These are phyloP conservation scores for Dendrostoma leiphaemia DNA, from an alignment of 2,329 filamentous ascomycete genomes.

Conservation along the genomic window DNA sequence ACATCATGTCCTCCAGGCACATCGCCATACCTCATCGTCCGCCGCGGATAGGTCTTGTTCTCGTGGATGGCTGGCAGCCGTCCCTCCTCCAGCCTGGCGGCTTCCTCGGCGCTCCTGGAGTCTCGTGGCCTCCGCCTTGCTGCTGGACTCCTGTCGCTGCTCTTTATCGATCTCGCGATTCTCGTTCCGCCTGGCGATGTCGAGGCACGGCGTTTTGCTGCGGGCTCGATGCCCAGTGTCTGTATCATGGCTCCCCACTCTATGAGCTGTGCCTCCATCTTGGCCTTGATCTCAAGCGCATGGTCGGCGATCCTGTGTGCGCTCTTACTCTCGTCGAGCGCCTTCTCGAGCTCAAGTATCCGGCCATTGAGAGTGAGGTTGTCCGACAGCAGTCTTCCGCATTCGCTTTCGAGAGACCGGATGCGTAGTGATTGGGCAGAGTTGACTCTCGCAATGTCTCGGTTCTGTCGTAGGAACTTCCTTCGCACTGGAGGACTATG, in stretches of 20 bases:
- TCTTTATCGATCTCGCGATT: conserved; percentile 39
- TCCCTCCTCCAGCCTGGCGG: conserved; percentile 48
- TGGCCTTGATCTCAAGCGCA: conserved; percentile 66
- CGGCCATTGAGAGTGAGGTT: conserved; percentile 72
- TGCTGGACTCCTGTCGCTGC: conserved; percentile 47
- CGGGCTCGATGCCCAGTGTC: conserved; percentile 61
- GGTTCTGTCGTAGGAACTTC: conserved; percentile 78
- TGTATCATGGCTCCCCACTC: conserved; percentile 69
- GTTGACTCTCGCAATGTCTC: conserved; percentile 78
- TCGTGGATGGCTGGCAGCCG: conserved; percentile 68
- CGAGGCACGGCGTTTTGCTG: conserved; percentile 41
- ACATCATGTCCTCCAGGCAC: background rate
- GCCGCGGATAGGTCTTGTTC: conserved; percentile 64
- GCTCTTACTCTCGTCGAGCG: conserved; percentile 62
- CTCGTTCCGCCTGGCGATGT: conserved; percentile 37
- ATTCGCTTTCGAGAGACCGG: conserved; percentile 73
- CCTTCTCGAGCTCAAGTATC: conserved; percentile 66
- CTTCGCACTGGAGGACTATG: conserved; percentile 61
- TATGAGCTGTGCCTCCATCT: conserved; percentile 69
- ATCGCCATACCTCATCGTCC: conserved; percentile 62
- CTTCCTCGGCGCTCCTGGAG: conserved; percentile 53
- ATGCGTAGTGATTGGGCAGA: conserved; percentile 76
- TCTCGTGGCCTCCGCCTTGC: conserved; percentile 54
- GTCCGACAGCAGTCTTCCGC: conserved; percentile 71
- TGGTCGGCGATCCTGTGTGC: conserved; percentile 61